Conservation (phyloP, 2,329 filamentous ascomycete genomes). For the Cladophialophora bantiana region DNA sequence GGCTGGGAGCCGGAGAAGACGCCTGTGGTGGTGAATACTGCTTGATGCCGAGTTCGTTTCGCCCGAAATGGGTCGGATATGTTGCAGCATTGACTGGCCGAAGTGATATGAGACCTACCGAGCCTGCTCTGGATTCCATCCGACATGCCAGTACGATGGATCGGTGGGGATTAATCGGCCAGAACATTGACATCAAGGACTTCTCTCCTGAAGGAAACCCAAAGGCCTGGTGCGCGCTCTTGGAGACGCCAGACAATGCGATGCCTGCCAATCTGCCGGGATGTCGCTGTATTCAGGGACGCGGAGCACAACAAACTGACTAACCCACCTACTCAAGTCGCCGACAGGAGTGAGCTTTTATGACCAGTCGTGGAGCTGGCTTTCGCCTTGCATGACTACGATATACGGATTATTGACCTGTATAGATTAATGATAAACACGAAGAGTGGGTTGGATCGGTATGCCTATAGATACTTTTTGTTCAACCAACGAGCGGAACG, state of each 20-base stretch:
- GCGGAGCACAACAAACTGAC: not conserved
- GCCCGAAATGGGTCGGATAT: not conserved
- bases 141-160: not conserved
- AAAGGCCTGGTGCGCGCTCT: not conserved
- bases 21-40: conserved; percentile 8
- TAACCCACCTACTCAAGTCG: not conserved
- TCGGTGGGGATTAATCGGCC: not conserved
- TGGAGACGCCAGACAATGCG: not conserved
- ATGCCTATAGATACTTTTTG: not conserved
- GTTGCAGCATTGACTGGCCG: not conserved
- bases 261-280: not conserved
- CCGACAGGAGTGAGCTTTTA: not conserved
- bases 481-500: not conserved
- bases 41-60: not conserved
- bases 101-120: not conserved
- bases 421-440: not conserved
- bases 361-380: not conserved
- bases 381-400: not conserved
- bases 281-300: not conserved
- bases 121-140: not conserved
- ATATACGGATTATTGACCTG: not conserved
- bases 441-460: not conserved
- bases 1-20: conserved; percentile 19
- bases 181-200: not conserved
- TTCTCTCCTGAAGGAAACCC: not conserved